A percentile compares a stretch with the other conserved stretches of the same genome.
These are phyloP conservation scores for Candida rishiriensis DNA, from an alignment of 805 yeast species.

Conservation along the genomic window DNA sequence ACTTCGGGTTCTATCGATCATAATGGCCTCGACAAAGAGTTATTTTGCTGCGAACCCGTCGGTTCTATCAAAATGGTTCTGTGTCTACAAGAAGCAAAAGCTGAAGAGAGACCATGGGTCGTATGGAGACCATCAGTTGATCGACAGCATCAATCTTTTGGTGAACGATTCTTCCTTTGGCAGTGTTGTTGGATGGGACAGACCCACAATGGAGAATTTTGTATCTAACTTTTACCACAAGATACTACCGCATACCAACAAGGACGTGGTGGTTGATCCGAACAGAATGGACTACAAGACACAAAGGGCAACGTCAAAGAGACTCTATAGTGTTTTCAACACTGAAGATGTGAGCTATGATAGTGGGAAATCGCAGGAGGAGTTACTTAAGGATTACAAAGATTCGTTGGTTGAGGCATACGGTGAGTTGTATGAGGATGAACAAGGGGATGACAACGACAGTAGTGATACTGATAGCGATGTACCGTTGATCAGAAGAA, in stretches of 20 bases:
- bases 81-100: constrained; percentile 5
- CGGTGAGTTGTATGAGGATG: constrained; percentile 13
- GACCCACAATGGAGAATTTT: constrained; percentile 41
- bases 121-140: constrained; percentile 12
- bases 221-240: constrained; percentile 44
- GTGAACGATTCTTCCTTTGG: constrained; percentile 25
- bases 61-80: constrained; percentile 26
- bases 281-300: constrained; percentile 8
- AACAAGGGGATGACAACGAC: constrained; percentile 8
- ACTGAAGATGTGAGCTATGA: constrained; percentile 1
- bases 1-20: constrained; percentile 29
- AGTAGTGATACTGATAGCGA: neutral
- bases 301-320: constrained; percentile 8
- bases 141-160: constrained; percentile 12
- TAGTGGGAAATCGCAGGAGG: neutral
- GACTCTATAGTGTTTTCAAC: constrained; percentile 14
- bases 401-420: constrained; percentile 9
- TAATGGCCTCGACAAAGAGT: constrained; percentile 30
- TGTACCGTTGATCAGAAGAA: neutral
- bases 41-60: constrained; percentile 26
- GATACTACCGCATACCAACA: constrained; percentile 9
- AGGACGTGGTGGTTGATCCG: constrained; percentile 5
- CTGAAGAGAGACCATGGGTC: neutral
- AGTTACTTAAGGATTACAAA: constrained; percentile 4
- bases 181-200: constrained; percentile 45